Conservation (phyloP, 2,329 filamentous ascomycete species). For the Trichophyton simii region DNA sequence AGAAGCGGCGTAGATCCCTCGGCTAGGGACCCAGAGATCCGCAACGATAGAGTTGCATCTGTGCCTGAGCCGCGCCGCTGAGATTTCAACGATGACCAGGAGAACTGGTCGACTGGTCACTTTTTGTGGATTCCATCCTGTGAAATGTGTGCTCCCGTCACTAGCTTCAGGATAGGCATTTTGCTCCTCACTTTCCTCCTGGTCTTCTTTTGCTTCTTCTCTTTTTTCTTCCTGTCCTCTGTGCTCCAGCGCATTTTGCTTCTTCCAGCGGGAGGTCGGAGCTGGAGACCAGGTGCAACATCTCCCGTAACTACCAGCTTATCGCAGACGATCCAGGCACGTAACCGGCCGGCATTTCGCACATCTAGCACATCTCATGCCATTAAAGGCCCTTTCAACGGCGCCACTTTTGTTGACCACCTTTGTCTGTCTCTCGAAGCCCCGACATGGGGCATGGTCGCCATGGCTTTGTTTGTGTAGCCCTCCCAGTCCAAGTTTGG, state of each 20-base stretch:
- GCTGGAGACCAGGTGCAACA: neutral
- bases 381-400: neutral
- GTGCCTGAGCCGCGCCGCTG: conserved; percentile 1
- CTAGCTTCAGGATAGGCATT: neutral
- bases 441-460: neutral
- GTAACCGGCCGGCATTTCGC: no score
- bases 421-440: neutral
- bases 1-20: neutral
- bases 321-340: neutral
- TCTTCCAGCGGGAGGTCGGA: neutral
- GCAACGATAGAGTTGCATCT: neutral
- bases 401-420: neutral
- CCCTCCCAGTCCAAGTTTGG: neutral
- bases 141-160: neutral
- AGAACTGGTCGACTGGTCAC: neutral
- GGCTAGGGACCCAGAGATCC: neutral
- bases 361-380: neutral
- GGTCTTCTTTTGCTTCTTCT: neutral
- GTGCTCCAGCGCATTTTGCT: neutral
- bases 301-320: no score
- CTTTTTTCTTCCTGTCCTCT: neutral
- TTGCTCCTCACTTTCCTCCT: neutral
- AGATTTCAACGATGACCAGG: neutral
- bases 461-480: neutral
- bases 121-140: neutral